Base-by-base conservation (phyloP, 352 stramenopile genomes). In the Globisporangium nunn region DNA sequence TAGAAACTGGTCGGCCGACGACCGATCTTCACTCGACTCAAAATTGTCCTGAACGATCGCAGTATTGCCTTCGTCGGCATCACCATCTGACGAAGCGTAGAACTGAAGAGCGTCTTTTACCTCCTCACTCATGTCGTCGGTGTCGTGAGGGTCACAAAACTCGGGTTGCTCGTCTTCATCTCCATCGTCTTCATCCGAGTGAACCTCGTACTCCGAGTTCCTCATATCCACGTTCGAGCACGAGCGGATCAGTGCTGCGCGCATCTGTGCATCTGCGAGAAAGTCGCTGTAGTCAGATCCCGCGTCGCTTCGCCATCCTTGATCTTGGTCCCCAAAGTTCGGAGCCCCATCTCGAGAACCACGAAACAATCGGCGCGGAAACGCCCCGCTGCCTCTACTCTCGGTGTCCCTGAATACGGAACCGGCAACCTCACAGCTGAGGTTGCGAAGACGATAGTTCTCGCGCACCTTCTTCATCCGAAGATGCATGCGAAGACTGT, bases 281-380 rank as follows among this genome's bases (percentile, higher is more conserved):
- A 90, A 89, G 59, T 90, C 81, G 50, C 73, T 91, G 52, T 88
- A 90, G 61, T 92, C 77, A 0, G 79, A 91, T 3, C 74, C 82
- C 15, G 74, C 70, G 59, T 93, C 84, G 45, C 79, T 91, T 49
- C 70, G 69, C 79, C 83, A 89, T 29, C 70, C 85, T 52, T 72
- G 68, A 6, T 88, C 71, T 18, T 75, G 68, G 29, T 87, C 55
- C 4, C 44, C 44, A 17, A 30, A 61, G 50, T 45, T 64, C 40
- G 70, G 52, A 17, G 47, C 54, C 23, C 64, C 61, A 40, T 78
- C 71, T 28, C 68, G 59, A 3, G 73, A 80, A 0, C 54, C 59
- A 60, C 60, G 64, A 7, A 80, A 68, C 17, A 64, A 56, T 7
- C 62, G 74, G 18, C 49, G 58, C 23, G 67, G 51, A 43, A 61